Evolutionary conservation across 352 stramenopile genomes (phyloP).

Genomic region (Globisporangium camurandrum): DNA sequence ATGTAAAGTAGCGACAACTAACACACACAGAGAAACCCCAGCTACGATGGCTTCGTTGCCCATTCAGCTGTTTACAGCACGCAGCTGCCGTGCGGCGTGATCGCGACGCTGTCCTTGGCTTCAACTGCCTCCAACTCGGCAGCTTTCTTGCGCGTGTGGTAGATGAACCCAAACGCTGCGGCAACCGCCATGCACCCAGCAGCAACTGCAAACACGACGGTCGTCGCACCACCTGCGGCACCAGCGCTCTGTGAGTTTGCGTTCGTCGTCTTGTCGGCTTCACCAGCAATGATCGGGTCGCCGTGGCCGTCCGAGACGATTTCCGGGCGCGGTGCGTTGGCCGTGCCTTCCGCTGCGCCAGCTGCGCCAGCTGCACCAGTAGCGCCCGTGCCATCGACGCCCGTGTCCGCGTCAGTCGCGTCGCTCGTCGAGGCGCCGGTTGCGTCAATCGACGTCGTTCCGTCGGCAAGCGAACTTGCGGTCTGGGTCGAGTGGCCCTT

Average conservation of each 20-base stretch:
- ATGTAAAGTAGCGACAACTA: background rate
- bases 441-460: background rate
- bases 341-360: background rate
- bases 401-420: background rate
- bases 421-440: background rate
- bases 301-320: conserved; percentile 5
- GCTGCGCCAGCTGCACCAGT: background rate
- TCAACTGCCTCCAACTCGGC: conserved; percentile 42
- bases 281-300: conserved; percentile 11
- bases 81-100: conserved; percentile 49
- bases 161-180: conserved; percentile 71
- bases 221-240: background rate
- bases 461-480: conserved; percentile 11
- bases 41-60: background rate
- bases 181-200: conserved; percentile 29
- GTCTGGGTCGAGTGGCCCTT: conserved; percentile 43
- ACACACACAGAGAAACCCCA: background rate
- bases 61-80: conserved; percentile 24
- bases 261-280: conserved; percentile 12
- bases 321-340: background rate
- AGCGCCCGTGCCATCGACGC: background rate
- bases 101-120: conserved; percentile 33
- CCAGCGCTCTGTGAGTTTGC: conserved; percentile 33
- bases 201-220: conserved; percentile 5
- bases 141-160: conserved; percentile 63